Base-by-base conservation (phyloP, 495 filamentous ascomycete genomes). In the Staphylotrichum longicolle region DNA sequence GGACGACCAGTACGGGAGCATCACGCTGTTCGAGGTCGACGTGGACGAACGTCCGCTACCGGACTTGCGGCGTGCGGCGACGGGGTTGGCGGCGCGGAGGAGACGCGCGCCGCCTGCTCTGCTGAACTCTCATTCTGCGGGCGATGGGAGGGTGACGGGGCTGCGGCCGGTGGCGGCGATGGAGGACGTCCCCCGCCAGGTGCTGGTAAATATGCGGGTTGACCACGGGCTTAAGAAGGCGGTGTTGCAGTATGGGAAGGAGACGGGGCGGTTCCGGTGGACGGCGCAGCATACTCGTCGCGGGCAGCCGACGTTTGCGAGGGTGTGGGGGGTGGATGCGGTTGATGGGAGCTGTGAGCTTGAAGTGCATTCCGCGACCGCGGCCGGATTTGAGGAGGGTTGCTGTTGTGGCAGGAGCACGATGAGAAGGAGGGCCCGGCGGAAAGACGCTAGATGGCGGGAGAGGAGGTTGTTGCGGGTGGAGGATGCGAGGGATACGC, bases 111-210 rank as follows among this genome's bases (percentile, higher is more conserved):
- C 42, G 32, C 3, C 20, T n/a, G 12, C 37, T 27, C 20, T 27
- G 20, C 20, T 27, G 20, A 27, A 27, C 37, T 39, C 37, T 10
- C 37, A 6, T 39, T 7, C 5, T 10, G 37, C 6, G 5, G 37
- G 37, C 37, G 6, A 3, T 10, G 10, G 37, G 37, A 46, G 44
- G 5, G 61, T 41, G 3, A 12, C 41, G 1, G 33, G 33, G 3
- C 30, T 66, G 6, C 27, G 41, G 11, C 61, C 65, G 4, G 48
- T 67, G 8, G 58, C 58, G 5, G 61, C 61, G 0, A 63, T 67
- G 65, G 65, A 67, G 47, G 61, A 61, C 39, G 58, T 67, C 20
- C 65, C 65, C 3, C 58, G 51, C 40, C 51, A 56, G 37, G 37
- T 63, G 0, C 45, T 67, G 11, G 47, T 58, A 0, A 46, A 52